Percentiles rank a stretch among this genome's conserved stretches.
These are phyloP conservation scores for Xylaria grammica DNA, from an alignment of 495 filamentous ascomycete genomes.

Conservation along the genomic window DNA sequence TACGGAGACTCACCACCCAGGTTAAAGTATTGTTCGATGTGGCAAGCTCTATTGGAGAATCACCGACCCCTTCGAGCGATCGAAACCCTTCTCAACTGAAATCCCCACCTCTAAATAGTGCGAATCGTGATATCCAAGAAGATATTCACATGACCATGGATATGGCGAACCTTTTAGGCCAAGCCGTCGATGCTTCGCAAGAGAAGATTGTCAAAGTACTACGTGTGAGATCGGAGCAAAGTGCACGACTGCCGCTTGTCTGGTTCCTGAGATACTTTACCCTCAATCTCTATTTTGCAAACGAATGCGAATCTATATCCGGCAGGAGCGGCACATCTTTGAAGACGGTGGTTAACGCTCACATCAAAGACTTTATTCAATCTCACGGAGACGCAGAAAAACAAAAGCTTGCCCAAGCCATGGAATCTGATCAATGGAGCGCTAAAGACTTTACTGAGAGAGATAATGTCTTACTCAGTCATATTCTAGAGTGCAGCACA, in stretches of 20 bases:
- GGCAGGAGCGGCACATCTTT: constrained; percentile 82
- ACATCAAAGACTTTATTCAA: constrained; percentile 88
- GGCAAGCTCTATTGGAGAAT: constrained; percentile 72
- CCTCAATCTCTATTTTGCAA: constrained; percentile 90
- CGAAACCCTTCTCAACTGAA: constrained; percentile 51
- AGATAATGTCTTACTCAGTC: constrained; percentile 65
- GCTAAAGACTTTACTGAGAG: constrained; percentile 80
- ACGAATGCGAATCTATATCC: constrained; percentile 95
- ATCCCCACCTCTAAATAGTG: constrained; percentile 38
- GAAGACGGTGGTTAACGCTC: constrained; percentile 86
- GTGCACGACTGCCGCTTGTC: constrained; percentile 69
- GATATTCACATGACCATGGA: constrained; percentile 86
- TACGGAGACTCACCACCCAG: constrained; percentile 84
- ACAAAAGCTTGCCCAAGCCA: constrained; percentile 76
- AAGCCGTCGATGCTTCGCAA: constrained; percentile 91
- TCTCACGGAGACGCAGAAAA: constrained; percentile 76
- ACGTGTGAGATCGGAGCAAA: constrained; percentile 88
- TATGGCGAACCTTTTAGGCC: constrained; percentile 90
- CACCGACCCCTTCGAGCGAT: constrained; percentile 31
- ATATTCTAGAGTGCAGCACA: constrained; percentile 79
- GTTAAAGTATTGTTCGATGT: constrained; percentile 96
- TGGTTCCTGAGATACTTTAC: constrained; percentile 91
- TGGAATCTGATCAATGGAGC: constrained; percentile 92
- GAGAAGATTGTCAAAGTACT: constrained; percentile 90
- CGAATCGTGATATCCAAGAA: constrained; percentile 65